A percentile compares a stretch with the other conserved stretches of the same genome.
These are phyloP conservation scores for Verticillium isaacii DNA, from an alignment of 2,329 filamentous ascomycete genomes.

Conservation along the genomic window DNA sequence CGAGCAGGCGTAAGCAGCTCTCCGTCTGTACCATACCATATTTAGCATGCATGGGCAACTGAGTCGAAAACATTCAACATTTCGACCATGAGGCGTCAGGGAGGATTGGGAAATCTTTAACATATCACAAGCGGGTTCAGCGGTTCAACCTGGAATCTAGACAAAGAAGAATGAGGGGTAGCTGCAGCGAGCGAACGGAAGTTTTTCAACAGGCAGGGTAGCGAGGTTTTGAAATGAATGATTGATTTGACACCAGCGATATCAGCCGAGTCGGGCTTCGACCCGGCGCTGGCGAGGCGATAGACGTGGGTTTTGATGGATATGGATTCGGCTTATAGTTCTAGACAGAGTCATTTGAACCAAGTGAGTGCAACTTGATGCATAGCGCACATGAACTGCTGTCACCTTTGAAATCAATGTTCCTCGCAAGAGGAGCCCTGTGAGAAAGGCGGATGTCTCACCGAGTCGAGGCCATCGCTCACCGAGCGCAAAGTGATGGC, in stretches of 20 bases:
- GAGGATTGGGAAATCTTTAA: neutral
- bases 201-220: neutral
- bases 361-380: neutral
- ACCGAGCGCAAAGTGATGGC: neutral
- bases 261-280: neutral
- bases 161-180: neutral
- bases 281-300: neutral
- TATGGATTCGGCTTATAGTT: neutral
- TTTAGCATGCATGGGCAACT: neutral
- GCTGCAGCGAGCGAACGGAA: neutral
- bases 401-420: neutral
- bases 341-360: neutral
- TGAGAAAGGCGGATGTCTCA: neutral
- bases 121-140: neutral
- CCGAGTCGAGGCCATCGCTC: neutral
- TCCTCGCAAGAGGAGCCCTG: neutral
- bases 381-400: no score
- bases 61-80: conserved; percentile 7
- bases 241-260: neutral
- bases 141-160: conserved; percentile 1
- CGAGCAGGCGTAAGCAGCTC: conserved; percentile 5
- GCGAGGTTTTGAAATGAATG: neutral
- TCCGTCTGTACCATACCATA: neutral
- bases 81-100: conserved; percentile 2
- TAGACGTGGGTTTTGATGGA: neutral